Evolutionary conservation across 139 green algal genomes (phyloP).

Genomic region (Volvox reticuliferus): DNA sequence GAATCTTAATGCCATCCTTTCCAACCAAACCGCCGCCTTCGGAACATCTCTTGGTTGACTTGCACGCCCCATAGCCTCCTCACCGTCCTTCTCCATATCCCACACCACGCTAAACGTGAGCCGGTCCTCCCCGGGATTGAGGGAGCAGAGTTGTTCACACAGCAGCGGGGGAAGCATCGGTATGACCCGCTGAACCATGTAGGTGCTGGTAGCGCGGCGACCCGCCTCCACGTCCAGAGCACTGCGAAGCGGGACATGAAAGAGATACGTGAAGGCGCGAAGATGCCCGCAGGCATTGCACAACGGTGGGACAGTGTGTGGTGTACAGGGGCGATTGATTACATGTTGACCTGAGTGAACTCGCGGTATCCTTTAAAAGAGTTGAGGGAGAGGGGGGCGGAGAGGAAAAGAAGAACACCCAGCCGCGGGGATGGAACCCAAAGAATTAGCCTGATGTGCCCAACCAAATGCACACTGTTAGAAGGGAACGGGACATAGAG

Average conservation of each 20-base stretch:
- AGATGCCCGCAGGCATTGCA: too few species aligned
- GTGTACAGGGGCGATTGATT: too few species aligned
- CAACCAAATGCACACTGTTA: too few species aligned
- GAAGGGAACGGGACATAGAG: too few species aligned
- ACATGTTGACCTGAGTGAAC: too few species aligned
- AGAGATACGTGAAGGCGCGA: too few species aligned
- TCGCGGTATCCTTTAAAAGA: too few species aligned
- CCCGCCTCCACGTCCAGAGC: conserved; percentile 87
- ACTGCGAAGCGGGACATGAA: conserved; percentile 1
- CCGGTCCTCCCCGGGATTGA: conserved; percentile 87
- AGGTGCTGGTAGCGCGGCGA: conserved; percentile 77
- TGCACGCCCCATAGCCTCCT: neutral
- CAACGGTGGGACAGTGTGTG: too few species aligned
- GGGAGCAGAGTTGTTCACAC: conserved; percentile 92
- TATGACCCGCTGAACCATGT: conserved; percentile 83
- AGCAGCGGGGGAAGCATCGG: conserved; percentile 93
- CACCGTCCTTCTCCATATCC: conserved; percentile 75
- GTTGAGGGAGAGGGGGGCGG: too few species aligned
- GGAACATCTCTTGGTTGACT: neutral
- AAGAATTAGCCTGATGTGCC: too few species aligned
- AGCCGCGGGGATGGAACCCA: too few species aligned
- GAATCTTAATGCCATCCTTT: neutral
- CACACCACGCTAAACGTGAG: conserved; percentile 92
- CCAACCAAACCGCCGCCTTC: neutral
- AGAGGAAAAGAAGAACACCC: too few species aligned